A percentile compares a stretch with the other conserved stretches of the same genome.
Evolutionary conservation across 1,284 basidiomycete genomes (phyloP).

Genomic region (Ustilago curta): DNA sequence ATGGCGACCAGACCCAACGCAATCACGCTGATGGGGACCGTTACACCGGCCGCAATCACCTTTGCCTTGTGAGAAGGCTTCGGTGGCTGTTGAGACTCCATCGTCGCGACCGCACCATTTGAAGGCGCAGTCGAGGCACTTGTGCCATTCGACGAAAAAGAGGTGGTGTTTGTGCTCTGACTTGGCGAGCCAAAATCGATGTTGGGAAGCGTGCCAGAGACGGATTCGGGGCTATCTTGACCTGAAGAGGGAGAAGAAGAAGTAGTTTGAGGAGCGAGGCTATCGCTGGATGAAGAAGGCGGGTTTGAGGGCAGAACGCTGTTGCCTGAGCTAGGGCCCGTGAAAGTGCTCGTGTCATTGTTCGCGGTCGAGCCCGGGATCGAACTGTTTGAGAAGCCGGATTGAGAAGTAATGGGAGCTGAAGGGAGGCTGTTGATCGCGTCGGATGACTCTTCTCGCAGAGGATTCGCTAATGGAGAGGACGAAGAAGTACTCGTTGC

Average conservation of each 20-base stretch:
- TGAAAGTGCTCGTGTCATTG: background rate
- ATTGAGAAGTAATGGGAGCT: background rate
- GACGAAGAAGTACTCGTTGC: background rate
- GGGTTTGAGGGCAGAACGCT: no score
- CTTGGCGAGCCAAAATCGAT: slow-evolving; percentile 2
- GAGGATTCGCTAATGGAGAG: background rate
- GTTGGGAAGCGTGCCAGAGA: background rate
- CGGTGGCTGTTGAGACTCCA: background rate
- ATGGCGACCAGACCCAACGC: slow-evolving; percentile 20
- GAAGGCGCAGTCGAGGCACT: background rate
- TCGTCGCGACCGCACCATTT: slow-evolving; percentile 3
- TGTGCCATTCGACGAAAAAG: no score
- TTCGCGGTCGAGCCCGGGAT: background rate
- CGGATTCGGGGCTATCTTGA: slow-evolving; percentile 2
- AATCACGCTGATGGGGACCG: slow-evolving; percentile 24
- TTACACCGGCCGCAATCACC: slow-evolving; percentile 15
- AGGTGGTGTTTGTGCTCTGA: background rate
- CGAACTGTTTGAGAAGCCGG: background rate
- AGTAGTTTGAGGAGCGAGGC: background rate
- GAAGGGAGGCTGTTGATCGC: background rate
- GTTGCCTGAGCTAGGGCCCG: background rate
- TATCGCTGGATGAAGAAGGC: background rate
- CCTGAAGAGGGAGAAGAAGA: background rate
- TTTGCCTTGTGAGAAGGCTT: background rate
- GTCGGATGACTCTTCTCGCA: background rate